Evolutionary conservation across 768 basidiomycete genomes (phyloP), one percentile per base, ranked within the genome.

Genomic region (Boletus reticulatus): DNA sequence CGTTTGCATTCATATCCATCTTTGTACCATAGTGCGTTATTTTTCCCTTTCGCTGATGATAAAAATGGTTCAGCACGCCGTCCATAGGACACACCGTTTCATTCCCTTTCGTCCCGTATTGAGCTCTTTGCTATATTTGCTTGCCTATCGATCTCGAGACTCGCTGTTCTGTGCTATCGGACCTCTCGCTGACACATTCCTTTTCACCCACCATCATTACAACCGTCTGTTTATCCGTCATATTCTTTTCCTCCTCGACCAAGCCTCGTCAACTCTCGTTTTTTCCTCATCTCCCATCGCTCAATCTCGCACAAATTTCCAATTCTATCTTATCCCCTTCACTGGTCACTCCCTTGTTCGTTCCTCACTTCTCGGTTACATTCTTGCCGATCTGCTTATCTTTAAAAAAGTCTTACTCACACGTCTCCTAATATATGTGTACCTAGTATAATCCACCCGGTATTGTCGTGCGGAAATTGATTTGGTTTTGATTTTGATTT

Each of bases 401-500:
- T 39, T 32, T 39, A 9, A 13, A 36, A 36, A 36, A 11, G 14
- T 36, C 34, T 36, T 36, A 36, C 12, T 36, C 34, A 36, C 34
- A 14, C 34, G 34, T 14, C 14, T 36, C 34, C 27, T 68, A 71
- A 71, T 29, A 27, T 27, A 29, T 67, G 48, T 66, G 67, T 68
- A 71, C 39, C 52, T 66, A 63, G 61, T 59, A 36, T 68, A 70
- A 63, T 68, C 34, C 66, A 43, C 43, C 45, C 41, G 50, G 50
- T 52, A 48, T 64, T 38, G 20, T n/a, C 29, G 9, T 17, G 37
- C 17, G 46, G 55, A 37, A 41, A n/a, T 32, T 12, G 27, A 49
- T 14, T 27, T n/a, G 10, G 12, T 22, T 22, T 12, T 32, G 17
- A 3, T 16, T 13, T 22, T 36, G 20, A n/a, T 20, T 44, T 38